Evolutionary conservation across 73 alveolate species (phyloP).

Genomic region (Tetrahymena malaccensis): DNA sequence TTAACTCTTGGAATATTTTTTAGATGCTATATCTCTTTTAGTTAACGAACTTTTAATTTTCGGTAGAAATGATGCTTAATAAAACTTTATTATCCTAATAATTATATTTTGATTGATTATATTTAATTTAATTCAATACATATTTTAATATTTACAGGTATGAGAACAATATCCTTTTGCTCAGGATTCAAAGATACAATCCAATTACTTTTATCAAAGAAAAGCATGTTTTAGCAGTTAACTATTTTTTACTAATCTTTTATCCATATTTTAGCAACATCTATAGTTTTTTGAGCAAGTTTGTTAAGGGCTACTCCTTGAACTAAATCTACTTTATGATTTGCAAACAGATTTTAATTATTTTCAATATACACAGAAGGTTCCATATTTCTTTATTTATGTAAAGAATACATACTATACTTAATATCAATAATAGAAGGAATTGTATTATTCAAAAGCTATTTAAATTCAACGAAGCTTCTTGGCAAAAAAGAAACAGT

Average conservation of each 20-base stretch:
- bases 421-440: neutral
- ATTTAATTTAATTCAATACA: neutral
- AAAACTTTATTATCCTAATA: neutral
- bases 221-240: neutral
- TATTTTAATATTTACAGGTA: neutral
- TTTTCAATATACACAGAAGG: neutral
- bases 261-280: neutral
- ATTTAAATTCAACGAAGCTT: neutral
- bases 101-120: neutral
- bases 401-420: neutral
- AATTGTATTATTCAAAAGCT: neutral
- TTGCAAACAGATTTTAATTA: neutral
- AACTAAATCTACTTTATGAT: neutral
- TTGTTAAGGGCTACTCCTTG: neutral
- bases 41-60: neutral
- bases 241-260: neutral
- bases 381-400: neutral
- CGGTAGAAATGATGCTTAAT: neutral
- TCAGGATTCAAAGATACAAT: neutral
- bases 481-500: neutral
- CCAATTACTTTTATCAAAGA: neutral
- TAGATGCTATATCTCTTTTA: neutral
- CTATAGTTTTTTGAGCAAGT: neutral
- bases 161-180: neutral
- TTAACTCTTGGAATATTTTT: neutral